Percentiles rank a stretch among this genome's conserved stretches.
Conservation (phyloP, 1,139 yeast species). For the Suhomyces taliae region DNA sequence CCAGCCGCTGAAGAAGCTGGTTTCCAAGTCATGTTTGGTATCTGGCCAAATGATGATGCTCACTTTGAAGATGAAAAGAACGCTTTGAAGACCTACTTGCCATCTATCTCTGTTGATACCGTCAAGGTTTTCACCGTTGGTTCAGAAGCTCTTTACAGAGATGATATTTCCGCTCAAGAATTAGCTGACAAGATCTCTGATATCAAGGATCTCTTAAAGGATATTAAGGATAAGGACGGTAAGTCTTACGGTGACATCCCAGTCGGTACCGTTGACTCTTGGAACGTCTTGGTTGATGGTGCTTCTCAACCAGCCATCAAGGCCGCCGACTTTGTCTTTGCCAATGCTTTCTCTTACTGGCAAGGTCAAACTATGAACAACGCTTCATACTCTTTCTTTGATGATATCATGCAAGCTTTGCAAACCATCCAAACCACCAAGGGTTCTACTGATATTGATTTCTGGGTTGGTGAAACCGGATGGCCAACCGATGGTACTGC, state of each 20-base stretch:
- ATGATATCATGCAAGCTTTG: conserved; percentile 94
- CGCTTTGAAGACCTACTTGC: conserved; percentile 70
- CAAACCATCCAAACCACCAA: conserved; percentile 81
- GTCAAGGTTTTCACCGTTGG: conserved; percentile 81
- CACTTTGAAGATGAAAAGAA: conserved; percentile 69
- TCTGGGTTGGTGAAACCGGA: conserved; percentile 99
- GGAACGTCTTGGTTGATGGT: conserved; percentile 89
- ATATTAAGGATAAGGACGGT: conserved; percentile 77
- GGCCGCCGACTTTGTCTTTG: conserved; percentile 81
- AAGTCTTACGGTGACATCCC: conserved; percentile 66
- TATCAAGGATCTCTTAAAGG: conserved; percentile 55
- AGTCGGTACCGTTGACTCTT: conserved; percentile 93
- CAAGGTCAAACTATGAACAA: conserved; percentile 86
- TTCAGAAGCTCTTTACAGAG: conserved; percentile 89
- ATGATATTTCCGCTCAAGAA: conserved; percentile 67
- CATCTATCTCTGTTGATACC: conserved; percentile 63
- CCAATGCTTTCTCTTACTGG: conserved; percentile 98
- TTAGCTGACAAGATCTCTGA: conserved; percentile 64
- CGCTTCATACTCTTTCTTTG: conserved; percentile 87
- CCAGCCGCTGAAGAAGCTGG: conserved; percentile 83
- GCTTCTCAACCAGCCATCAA: conserved; percentile 64
- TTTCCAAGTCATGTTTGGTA: conserved; percentile 73
- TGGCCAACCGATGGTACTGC: conserved; percentile 92
- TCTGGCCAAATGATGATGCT: conserved; percentile 85
- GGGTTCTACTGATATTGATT: conserved; percentile 78